Percentiles rank a stretch among this genome's conserved stretches.
These are phyloP conservation scores for Chaetomiaceae sp. DNA, from an alignment of 2,329 filamentous ascomycete species.

Conservation along the genomic window DNA sequence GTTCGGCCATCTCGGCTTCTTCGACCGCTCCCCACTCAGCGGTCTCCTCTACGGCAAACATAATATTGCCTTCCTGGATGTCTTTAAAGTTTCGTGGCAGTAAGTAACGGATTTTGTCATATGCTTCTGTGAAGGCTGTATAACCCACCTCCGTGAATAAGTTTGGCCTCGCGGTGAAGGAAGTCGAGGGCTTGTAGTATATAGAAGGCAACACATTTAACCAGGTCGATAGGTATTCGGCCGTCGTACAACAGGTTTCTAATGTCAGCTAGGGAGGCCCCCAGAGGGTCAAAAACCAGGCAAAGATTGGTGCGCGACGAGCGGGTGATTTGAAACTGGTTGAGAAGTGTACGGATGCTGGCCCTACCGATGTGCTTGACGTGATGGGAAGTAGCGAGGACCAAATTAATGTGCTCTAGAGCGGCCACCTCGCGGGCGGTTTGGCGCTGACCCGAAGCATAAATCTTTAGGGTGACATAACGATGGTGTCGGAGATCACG, in stretches of 20 bases:
- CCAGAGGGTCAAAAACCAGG: conserved; percentile 5
- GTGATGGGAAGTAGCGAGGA: neutral
- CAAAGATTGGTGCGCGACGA: conserved; percentile 1
- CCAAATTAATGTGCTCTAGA: conserved; percentile 4
- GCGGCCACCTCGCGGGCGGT: conserved; percentile 4
- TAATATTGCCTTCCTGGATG: conserved; percentile 15
- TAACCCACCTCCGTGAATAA: conserved; percentile 7
- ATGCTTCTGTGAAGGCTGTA: neutral
- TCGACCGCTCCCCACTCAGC: conserved; percentile 1
- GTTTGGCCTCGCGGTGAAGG: conserved; percentile 5
- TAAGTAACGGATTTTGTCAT: neutral
- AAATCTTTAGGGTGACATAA: conserved; percentile 13
- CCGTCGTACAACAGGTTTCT: neutral
- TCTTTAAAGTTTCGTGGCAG: neutral
- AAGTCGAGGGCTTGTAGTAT: conserved; percentile 10
- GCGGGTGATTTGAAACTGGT: conserved; percentile 2
- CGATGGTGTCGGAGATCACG: conserved; percentile 30
- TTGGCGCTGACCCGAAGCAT: neutral
- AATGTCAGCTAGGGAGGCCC: neutral
- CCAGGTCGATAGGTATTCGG: conserved; percentile 1
- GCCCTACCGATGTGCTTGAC: neutral
- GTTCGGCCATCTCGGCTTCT: conserved; percentile 6
- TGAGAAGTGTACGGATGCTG: conserved; percentile 6
- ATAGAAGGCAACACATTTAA: neutral
- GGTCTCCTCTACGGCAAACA: neutral